Evolutionary conservation across 2,329 filamentous ascomycete genomes (phyloP).

Genomic region (Sporothrix pseudoabietina): DNA sequence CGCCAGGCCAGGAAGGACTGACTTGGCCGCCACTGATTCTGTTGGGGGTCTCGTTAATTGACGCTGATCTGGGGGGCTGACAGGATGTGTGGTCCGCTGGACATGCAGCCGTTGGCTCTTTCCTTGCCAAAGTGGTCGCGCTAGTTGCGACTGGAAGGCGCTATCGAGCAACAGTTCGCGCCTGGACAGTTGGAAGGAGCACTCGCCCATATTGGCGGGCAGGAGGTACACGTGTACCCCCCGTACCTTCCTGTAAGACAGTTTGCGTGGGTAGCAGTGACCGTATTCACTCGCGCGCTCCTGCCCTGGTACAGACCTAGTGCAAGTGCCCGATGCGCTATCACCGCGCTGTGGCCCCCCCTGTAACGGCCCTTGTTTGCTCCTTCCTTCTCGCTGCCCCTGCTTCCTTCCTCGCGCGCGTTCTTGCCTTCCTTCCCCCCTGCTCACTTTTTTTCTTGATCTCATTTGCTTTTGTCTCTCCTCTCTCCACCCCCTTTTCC

Average conservation of each 20-base stretch:
- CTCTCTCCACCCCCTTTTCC: slow-evolving; percentile 24
- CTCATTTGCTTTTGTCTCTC: slow-evolving; percentile 21
- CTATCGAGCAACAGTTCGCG: neutral
- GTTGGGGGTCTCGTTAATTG: slow-evolving; percentile 16
- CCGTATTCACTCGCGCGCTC: neutral
- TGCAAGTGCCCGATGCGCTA: neutral
- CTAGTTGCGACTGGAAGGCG: slow-evolving; percentile 16
- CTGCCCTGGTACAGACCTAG: neutral
- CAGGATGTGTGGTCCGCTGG: neutral
- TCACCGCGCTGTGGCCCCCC: neutral
- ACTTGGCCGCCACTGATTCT: slow-evolving; percentile 12
- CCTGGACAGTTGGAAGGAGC: neutral
- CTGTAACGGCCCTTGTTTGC: neutral
- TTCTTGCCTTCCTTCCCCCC: neutral
- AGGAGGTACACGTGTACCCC: slow-evolving; percentile 5
- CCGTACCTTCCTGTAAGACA: neutral
- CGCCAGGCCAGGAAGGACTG: neutral
- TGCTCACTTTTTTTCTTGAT: slow-evolving; percentile 11
- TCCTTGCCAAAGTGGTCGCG: slow-evolving; percentile 8
- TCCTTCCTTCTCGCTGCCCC: slow-evolving; percentile 9
- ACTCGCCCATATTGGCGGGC: neutral
- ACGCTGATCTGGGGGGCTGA: neutral
- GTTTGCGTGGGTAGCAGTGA: neutral
- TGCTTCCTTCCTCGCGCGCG: neutral
- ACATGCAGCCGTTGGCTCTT: slow-evolving; percentile 5